Base-by-base conservation (phyloP, 805 yeast genomes). In the Lipomyces chichibuensis region DNA sequence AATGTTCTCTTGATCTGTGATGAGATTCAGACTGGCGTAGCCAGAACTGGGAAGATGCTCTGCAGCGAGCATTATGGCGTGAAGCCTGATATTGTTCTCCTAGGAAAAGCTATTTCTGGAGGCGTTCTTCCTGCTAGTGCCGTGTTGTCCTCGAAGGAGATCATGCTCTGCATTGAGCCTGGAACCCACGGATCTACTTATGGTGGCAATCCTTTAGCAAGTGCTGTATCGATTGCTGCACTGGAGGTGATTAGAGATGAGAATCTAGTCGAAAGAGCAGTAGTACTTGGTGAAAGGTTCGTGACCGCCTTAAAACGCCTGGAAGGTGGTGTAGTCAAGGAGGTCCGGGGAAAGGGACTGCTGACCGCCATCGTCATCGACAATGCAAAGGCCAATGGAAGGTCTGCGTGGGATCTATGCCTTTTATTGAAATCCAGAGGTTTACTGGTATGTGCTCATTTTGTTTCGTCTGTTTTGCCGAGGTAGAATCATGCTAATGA, bases 121-220 rank as follows among this genome's bases (percentile, higher is more conserved):
- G 98, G 98, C 79, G 93, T 92, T 39, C 78, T 90, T 70, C 98
- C 98, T 43, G 96, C 92, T 17, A 89, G 96, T 57, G 95, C 96
- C 35, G 97, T 92, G 20, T 83, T 94, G 71, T 89, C 97, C 1
- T 90, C 96, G n/a, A 86, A 82, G 74, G 96, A 92, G 67, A 89
- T 94, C 77, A 90, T 94, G 97, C 84, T 88, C 71, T 87, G 91
- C 71, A 84, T 94, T 73, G 91, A 90, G 70, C 96, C 98, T 33
- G 98, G 98, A 64, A 91, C 97, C 39, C 98, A 94, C 80, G 98
- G 98, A 62, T 93, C 98, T 35, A 94, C 98, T 27, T 94, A 91
- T 77, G 98, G 98, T 80, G 98, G 98, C 79, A 94, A 92, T 81
- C 97, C 98, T 72, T 84, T 94, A 77, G 94, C 97, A 27, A 91